Percentiles rank a stretch among this genome's conserved stretches.
These are phyloP conservation scores for Kodamaea laetipori DNA, from an alignment of 805 yeast genomes.

Conservation along the genomic window DNA sequence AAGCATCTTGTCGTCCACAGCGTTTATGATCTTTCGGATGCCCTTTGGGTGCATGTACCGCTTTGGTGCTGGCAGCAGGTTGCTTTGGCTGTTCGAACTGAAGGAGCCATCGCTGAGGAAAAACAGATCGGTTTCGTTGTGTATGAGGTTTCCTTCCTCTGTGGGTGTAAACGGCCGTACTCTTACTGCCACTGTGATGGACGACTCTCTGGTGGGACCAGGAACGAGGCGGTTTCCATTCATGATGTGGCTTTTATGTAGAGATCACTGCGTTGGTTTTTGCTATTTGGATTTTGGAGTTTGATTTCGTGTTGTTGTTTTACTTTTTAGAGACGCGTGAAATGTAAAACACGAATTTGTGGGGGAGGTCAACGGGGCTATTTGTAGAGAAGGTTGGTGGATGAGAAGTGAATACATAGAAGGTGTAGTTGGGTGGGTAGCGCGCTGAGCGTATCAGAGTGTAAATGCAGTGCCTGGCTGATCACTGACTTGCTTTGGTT, in stretches of 20 bases:
- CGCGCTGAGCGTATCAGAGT: too few relatives aligned
- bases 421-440: too few relatives aligned
- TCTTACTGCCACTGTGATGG: constrained; percentile 75
- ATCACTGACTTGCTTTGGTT: too few relatives aligned
- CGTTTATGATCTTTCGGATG: constrained; percentile 69
- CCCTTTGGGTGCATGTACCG: constrained; percentile 44
- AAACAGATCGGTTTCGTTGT: constrained; percentile 37
- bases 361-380: neutral
- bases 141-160: constrained; percentile 54
- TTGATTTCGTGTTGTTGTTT: constrained; percentile 6
- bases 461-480: too few relatives aligned
- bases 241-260: neutral
- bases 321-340: constrained; percentile 5
- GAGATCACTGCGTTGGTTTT: neutral
- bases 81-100: neutral
- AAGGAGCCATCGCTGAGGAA: constrained; percentile 61
- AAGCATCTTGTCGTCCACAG: constrained; percentile 82
- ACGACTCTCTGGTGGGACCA: constrained; percentile 44
- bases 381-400: too few relatives aligned
- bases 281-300: neutral
- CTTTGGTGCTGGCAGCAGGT: constrained; percentile 16
- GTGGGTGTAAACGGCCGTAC: constrained; percentile 76
- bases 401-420: too few relatives aligned
- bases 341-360: neutral
- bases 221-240: neutral